A percentile compares a stretch with the other conserved stretches of the same genome.
These are phyloP conservation scores for Barnettozyma californica DNA, from an alignment of 805 yeast genomes.

Conservation along the genomic window DNA sequence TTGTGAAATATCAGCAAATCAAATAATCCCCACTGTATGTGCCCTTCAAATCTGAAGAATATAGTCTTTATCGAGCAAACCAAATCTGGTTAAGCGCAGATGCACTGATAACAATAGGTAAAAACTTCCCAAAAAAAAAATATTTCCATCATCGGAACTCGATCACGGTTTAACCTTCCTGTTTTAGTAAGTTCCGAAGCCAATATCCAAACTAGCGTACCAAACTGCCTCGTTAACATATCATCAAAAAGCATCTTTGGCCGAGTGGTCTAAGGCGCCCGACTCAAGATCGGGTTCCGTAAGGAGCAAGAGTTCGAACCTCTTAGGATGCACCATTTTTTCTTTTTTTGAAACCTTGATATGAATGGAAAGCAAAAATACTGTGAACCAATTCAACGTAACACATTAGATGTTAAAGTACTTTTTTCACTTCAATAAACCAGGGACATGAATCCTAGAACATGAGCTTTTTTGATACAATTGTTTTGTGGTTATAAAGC, in stretches of 20 bases:
- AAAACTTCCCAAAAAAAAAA: background rate
- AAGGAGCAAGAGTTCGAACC: constrained; percentile 14
- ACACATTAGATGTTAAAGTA: too few species aligned
- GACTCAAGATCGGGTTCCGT: constrained; percentile 13
- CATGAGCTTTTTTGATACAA: too few species aligned
- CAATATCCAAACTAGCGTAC: background rate
- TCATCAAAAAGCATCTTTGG: constrained; percentile 7
- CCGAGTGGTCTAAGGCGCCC: constrained; percentile 15
- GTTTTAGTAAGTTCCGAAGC: background rate
- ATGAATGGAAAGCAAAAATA: background rate
- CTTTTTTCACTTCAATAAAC: too few species aligned
- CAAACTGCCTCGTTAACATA: background rate
- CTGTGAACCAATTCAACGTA: too few species aligned
- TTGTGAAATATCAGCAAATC: background rate
- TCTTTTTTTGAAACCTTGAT: background rate
- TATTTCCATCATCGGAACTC: too few species aligned
- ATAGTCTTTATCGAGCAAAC: background rate
- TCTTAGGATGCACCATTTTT: constrained; percentile 11
- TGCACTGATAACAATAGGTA: constrained; percentile 1
- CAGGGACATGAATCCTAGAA: too few species aligned
- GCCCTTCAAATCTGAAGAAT: background rate
- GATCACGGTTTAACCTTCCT: background rate
- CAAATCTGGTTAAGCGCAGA: background rate
- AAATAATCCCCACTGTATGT: background rate
- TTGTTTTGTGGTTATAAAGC: too few species aligned